Percentiles rank a stretch among this genome's conserved stretches.
Evolutionary conservation across 495 filamentous ascomycete species (phyloP).

Genomic region (Talaromyces borbonicus): DNA sequence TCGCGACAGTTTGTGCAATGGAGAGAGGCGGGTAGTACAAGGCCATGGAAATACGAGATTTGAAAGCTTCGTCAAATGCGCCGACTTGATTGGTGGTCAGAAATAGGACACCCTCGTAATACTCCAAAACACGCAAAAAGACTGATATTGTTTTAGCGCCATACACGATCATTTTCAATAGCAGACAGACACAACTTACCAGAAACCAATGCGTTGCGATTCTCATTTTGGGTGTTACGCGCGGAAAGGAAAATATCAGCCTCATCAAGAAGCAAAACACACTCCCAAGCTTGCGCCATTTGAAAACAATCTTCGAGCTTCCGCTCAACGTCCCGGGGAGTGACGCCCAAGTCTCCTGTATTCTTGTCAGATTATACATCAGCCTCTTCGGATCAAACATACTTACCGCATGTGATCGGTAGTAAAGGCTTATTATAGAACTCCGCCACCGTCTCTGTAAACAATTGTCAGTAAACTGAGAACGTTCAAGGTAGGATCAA

Average conservation of each 20-base stretch:
- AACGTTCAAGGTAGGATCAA: not conserved
- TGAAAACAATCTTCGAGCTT: constrained; percentile 29
- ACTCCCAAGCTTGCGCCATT: constrained; percentile 36
- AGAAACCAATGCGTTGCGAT: constrained; percentile 31
- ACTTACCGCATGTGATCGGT: constrained; percentile 18
- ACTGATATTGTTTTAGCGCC: too few relatives aligned
- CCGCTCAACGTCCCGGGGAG: constrained; percentile 26
- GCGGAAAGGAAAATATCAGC: constrained; percentile 43
- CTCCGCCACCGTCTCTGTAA: constrained; percentile 8
- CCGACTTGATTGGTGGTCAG: constrained; percentile 40
- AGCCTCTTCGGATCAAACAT: too few relatives aligned
- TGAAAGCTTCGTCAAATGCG: constrained; percentile 36
- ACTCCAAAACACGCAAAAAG: constrained; percentile 49
- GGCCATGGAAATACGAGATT: constrained; percentile 37
- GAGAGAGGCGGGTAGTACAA: constrained; percentile 24
- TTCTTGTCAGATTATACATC: not conserved
- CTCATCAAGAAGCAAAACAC: constrained; percentile 45
- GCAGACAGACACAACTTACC: too few relatives aligned
- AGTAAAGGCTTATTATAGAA: constrained; percentile 17
- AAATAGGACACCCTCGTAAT: constrained; percentile 45
- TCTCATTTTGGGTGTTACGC: constrained; percentile 24
- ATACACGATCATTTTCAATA: too few relatives aligned
- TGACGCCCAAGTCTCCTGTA: constrained; percentile 20
- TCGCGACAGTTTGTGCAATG: constrained; percentile 12
- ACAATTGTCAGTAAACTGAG: not conserved